Conservation (phyloP, 2,329 filamentous ascomycete species). For the Botryotinia convoluta region DNA sequence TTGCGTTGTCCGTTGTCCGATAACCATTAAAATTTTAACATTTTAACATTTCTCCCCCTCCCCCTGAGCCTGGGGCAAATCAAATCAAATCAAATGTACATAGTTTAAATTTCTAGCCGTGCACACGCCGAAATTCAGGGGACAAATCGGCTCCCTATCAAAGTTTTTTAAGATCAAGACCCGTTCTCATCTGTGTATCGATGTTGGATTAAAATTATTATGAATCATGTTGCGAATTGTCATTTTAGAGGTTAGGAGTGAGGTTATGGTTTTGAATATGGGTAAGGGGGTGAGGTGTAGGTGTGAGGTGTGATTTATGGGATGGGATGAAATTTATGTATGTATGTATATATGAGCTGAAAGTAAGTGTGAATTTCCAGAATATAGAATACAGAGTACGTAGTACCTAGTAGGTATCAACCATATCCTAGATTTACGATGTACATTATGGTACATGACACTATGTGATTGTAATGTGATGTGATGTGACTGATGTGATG, state of each 20-base stretch:
- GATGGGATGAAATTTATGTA: too few species aligned
- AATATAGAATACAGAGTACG: not conserved
- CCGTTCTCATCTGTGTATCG: not conserved
- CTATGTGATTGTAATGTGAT: not conserved
- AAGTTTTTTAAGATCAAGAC: not conserved
- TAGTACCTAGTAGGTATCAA: too few species aligned
- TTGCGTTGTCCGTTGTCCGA: not conserved
- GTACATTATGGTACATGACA: too few species aligned
- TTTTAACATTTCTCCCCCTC: not conserved
- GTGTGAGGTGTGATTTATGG: not conserved
- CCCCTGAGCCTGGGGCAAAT: not conserved
- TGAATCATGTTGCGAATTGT: not conserved
- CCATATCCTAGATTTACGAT: too few species aligned
- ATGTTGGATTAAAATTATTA: not conserved
- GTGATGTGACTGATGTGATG: not conserved
- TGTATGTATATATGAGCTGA: not conserved
- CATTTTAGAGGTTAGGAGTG: not conserved
- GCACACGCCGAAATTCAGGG: not conserved
- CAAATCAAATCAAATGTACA: not conserved
- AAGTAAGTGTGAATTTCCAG: not conserved
- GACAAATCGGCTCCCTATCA: not conserved
- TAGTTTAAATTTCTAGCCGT: not conserved
- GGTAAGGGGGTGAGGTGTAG: not conserved
- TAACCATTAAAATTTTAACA: not conserved
- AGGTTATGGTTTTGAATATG: not conserved